Evolutionary conservation across 768 basidiomycete species (phyloP), one percentile per base, ranked within the genome.

Genomic region (Boletus fagicola): DNA sequence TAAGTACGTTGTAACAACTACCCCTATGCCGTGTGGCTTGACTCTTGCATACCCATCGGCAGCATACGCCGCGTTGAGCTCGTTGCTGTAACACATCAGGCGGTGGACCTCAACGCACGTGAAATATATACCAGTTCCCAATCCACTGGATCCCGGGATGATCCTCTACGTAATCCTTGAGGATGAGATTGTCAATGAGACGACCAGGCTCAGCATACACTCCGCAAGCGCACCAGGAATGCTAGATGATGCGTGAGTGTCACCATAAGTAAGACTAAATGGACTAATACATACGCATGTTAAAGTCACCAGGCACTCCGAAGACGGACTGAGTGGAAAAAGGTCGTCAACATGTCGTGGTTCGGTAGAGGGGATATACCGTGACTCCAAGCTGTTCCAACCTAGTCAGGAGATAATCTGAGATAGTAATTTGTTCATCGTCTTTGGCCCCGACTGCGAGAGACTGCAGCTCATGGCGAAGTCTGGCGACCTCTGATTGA

Each of bases 41-140:
- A 94, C 85, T 56, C 95, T 83, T 20, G 94, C 92, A 71, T 96
- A 96, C 12, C 94, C 94, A 66, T 95, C 94, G 0, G 92, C 92
- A 16, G 94, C 94, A 71, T 97, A 97, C 0, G 91, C 80, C 0
- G 92, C 89, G 61, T 94, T 92, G 47, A 94, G 78, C 68, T 94
- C 89, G 58, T 92, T 92, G 62, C 90, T 90, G 57, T 16, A 28
- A 46, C 7, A 16, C 4, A 31, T 70, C 35, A 65, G 42, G n/a
- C 5, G 24, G 8, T 10, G 36, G 0, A 10, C 3, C 3, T 24
- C 5, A 1, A 18, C n/a, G 12, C 3, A 52, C 9, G 15, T 11
- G 28, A 44, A 16, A 11, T 0, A 53, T 75, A 7, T 70, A 87
- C 88, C 88, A 90, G 67, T 92, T 90, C 5, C 94, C 94, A 52